phyloP scores from a whole-genome alignment of 345 rosid species.

The Carallia pectinifolia region DNA sequence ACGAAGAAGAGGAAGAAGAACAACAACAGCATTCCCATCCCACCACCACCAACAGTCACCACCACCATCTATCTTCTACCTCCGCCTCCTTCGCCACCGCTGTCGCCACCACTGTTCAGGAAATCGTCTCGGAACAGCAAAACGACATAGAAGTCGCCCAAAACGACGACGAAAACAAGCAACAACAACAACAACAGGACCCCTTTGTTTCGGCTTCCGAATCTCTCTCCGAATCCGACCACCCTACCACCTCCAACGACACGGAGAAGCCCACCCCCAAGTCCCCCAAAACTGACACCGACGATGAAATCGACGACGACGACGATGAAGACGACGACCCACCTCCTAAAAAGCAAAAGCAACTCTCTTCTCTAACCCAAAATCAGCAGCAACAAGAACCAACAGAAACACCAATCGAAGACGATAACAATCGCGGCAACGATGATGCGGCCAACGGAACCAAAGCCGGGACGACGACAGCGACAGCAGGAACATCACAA shows the following conservation, averaged over 20 bases:
- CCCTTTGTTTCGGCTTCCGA: slow-evolving; percentile 37
- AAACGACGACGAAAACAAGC: slow-evolving; percentile 5
- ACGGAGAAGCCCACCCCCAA: slow-evolving; percentile 40
- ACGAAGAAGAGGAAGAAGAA: slow-evolving; percentile 33
- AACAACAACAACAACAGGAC: slow-evolving; percentile 26
- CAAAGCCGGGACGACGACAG: slow-evolving; percentile 10
- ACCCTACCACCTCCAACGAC: slow-evolving; percentile 67
- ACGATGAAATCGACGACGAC: slow-evolving; percentile 46
- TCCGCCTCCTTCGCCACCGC: neutral
- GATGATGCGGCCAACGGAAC: slow-evolving; percentile 1
- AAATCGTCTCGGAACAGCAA: neutral
- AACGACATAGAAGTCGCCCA: slow-evolving; percentile 13
- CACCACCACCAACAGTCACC: neutral
- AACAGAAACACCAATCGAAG: slow-evolving; percentile 2
- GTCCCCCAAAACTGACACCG: slow-evolving; percentile 35
- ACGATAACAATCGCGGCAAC: slow-evolving; percentile 5
- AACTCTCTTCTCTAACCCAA: slow-evolving; percentile 39
- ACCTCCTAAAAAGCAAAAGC: slow-evolving; percentile 64
- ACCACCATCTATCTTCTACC: neutral
- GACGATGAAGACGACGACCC: slow-evolving; percentile 54
- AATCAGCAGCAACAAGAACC: slow-evolving; percentile 12
- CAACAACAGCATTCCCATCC: neutral
- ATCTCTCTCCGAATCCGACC: slow-evolving; percentile 60
- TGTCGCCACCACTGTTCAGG: neutral
- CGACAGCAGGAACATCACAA: slow-evolving; percentile 9